Base-by-base conservation (phyloP, 352 stramenopile genomes). In the Pythium dissotocum region DNA sequence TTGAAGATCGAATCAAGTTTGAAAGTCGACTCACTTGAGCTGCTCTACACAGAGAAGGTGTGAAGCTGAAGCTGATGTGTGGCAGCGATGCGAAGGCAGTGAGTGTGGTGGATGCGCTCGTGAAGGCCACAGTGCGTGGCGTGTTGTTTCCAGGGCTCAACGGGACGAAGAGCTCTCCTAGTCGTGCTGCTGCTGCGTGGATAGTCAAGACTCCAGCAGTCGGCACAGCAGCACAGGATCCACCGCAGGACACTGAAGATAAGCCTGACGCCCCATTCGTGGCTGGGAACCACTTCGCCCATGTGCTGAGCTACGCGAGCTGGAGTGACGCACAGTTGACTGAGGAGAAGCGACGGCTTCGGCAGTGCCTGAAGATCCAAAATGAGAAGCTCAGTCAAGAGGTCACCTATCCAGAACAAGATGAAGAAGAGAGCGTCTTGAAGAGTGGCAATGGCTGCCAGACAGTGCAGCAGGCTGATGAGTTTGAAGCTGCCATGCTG, bases 71-170 rank as follows among this genome's bases (percentile, higher is more conserved):
- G 21, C 32, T 21, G 26, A 65, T 58, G 57, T 30, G 42, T 3
- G 57, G 56, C 21, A 30, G n/a, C n/a, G 61, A 73, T 26, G 4
- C 26, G 36, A 38, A 58, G 57, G 70, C 63, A 6, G 18, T 9
- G 42, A 61, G 48, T 26, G 48, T 80, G 6, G 51, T 88, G 40
- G 83, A 91, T 30, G 51, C 26, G 36, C 70, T 91, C 32, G 53
- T 89, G 9, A 33, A 63, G 30, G 61, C 70, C 62, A 87, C 80
- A 18, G 82, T 91, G 61, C 63, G 61, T n/a, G 33, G 51, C 14
- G 70, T 88, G 61, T 57, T 87, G 38, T 85, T 88, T 52, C 30
- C 54, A 38, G 71, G 74, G n/a, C 28, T 56, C 2, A 2, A 52
- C 8, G 26, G 21, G 35, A 18, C 9, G 26, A 30, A 40, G 30